Base-by-base conservation (phyloP, 2,329 filamentous ascomycete species). In the Colletotrichum plurivorum region DNA sequence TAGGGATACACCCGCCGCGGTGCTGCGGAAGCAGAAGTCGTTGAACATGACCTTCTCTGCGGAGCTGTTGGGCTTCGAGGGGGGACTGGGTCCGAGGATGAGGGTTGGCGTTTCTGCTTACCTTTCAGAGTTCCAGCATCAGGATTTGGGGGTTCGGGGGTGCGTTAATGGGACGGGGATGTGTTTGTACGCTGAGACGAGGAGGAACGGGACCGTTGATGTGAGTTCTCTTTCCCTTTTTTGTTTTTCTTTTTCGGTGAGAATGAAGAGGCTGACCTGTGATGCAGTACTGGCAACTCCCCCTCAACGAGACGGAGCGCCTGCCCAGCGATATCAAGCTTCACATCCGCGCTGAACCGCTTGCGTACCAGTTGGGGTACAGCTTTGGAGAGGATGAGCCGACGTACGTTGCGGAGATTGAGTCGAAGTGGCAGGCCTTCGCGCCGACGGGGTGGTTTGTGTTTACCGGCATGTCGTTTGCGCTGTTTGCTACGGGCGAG, bases 11-110 rank as follows among this genome's bases (percentile, higher is more conserved):
- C 76, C 76, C 0, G 72, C 74, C 5, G 76, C 75, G 13, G 22
- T 77, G 2, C 59, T 78, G 16, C 69, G 75, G 4, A 78, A 77
- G 63, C 75, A 77, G 52, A 75, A 63, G 53, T 76, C 74, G 4
- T 41, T 76, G 20, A 78, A 77, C 58, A 77, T 77, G 73, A 76
- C 73, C 0, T 77, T 75, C 22, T 63, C 73, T 2, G 74, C 74
- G 10, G 73, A 71, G 8, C n/a, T 74, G 10, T 36, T 71, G 2
- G 58, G 59, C 0, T 72, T 67, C 5, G 46, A 69, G 13, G 69
- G 71, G 12, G 52, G 55, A 1, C 56, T 76, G 2, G 71, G 71
- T 1, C 63, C 67, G 2, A 61, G 66, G 5, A 73, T 76, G 31
- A 70, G 72, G 10, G 66, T 77, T 6, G 75, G 75, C 1, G 68